Base-by-base conservation (phyloP, 768 basidiomycete genomes). In the Collybiopsis confluens region DNA sequence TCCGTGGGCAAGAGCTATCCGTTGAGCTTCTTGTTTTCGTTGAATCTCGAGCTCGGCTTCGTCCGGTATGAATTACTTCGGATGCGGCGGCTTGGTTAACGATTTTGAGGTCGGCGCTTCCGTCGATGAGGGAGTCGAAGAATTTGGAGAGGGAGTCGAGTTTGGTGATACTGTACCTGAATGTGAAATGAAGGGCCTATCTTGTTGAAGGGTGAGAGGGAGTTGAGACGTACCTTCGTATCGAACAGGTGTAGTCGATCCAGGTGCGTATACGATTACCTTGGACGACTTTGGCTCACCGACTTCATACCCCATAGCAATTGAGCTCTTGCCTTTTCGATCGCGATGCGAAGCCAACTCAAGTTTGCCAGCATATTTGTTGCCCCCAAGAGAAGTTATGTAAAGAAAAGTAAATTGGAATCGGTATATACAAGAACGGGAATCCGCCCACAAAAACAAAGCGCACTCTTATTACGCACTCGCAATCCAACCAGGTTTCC, bases 181-280 rank as follows among this genome's bases (percentile, higher is more conserved):
- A 18, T n/a, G n/a, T 11, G 35, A 1, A 35, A 45, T 16, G 10
- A 7, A 8, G 23, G n/a, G n/a, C n/a, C n/a, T n/a, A n/a, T n/a
- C n/a, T 13, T 41, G 38, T 9, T 38, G 24, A 15, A 11, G 44
- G 20, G 56, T n/a, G 56, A n/a, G 45, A 23, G 46, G 42, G 21
- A n/a, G n/a, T n/a, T n/a, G n/a, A n/a, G n/a, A 58, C 67, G 40
- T 49, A 89, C 92, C 92, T 65, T 89, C 75, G 61, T 89, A 95
- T 52, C 76, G 75, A 23, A 83, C 66, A 3, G 81, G 75, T 2
- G 74, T 74, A 4, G 67, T 76, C 9, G 82, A 82, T 9, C 81
- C 86, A 2, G 75, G 69, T 7, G 82, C 78, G 68, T 89, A 94
- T 18, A 90, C 63, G 20, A 94, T 69, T 18, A 94, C 81, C 56